These are phyloP conservation scores for Dendrocalamus latiflorus DNA, from an alignment of 202 grass and related monocot genomes.

Conservation along the genomic window DNA sequence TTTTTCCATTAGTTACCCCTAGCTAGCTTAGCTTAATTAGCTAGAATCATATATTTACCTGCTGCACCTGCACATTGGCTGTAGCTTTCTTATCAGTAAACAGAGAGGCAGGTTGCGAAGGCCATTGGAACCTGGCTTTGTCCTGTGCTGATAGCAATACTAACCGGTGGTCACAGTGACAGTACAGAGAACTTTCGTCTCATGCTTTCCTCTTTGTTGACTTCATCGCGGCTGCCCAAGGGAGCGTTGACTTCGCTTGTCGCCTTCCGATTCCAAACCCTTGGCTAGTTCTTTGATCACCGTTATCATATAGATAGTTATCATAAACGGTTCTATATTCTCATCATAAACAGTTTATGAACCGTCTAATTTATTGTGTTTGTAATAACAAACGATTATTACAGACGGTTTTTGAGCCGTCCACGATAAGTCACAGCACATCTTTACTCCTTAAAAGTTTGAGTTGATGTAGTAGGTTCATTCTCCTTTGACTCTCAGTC, in stretches of 20 bases:
- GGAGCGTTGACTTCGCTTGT: background rate
- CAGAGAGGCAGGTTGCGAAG: background rate
- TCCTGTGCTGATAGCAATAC: background rate
- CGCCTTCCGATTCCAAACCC: constrained; percentile 5
- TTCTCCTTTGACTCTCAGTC: no score
- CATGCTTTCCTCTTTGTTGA: constrained; percentile 22
- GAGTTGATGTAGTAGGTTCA: no score
- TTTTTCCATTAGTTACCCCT: background rate
- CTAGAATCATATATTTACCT: background rate
- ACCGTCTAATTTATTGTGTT: no score
- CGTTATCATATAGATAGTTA: rapidly evolving
- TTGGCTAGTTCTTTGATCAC: background rate
- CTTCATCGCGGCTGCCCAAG: background rate
- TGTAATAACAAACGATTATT: no score
- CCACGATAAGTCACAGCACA: no score
- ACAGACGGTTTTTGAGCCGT: no score
- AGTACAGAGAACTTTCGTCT: background rate
- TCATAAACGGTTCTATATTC: no score
- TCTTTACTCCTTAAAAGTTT: no score
- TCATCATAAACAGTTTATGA: no score
- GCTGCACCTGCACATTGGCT: background rate
- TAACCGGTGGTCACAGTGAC: background rate
- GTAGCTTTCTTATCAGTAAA: background rate
- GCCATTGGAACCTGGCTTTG: background rate
- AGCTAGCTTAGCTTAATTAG: background rate